Evolutionary conservation across 2,329 filamentous ascomycete genomes (phyloP).

Genomic region (Pyrenophora graminea): DNA sequence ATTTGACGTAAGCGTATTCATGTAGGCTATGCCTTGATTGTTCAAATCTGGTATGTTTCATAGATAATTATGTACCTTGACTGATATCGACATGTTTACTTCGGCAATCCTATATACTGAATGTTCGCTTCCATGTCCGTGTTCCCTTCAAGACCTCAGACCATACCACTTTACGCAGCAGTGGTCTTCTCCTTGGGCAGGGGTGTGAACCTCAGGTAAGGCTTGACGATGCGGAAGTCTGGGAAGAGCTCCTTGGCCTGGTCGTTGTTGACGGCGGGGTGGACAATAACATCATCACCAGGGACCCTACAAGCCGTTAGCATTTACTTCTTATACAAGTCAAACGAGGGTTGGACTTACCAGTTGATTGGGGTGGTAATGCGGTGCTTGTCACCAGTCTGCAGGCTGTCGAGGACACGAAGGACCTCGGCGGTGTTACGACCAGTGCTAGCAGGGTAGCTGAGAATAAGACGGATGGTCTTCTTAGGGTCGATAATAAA

Average conservation of each 20-base stretch:
- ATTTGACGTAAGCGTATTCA: no score
- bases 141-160: no score
- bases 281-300: slow-evolving; percentile 65
- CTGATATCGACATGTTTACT: no score
- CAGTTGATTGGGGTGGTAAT: slow-evolving; percentile 66
- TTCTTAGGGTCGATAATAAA: slow-evolving; percentile 69
- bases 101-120: no score
- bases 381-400: slow-evolving; percentile 63
- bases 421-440: slow-evolving; percentile 59
- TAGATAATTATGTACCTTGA: no score
- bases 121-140: no score
- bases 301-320: slow-evolving; percentile 50
- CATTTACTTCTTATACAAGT: not conserved
- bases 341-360: not conserved
- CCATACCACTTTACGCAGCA: slow-evolving; percentile 38
- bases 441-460: slow-evolving; percentile 66
- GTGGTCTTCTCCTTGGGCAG: slow-evolving; percentile 62
- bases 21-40: no score
- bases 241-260: slow-evolving; percentile 64
- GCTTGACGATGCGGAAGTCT: slow-evolving; percentile 65
- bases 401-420: slow-evolving; percentile 57
- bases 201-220: slow-evolving; percentile 64
- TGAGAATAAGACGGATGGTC: slow-evolving; percentile 65
- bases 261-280: slow-evolving; percentile 62
- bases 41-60: no score